A percentile compares a stretch with the other conserved stretches of the same genome.
phyloP scores from a whole-genome alignment of 2,329 filamentous ascomycete genomes.

The Ophioceras dolichostomum region DNA sequence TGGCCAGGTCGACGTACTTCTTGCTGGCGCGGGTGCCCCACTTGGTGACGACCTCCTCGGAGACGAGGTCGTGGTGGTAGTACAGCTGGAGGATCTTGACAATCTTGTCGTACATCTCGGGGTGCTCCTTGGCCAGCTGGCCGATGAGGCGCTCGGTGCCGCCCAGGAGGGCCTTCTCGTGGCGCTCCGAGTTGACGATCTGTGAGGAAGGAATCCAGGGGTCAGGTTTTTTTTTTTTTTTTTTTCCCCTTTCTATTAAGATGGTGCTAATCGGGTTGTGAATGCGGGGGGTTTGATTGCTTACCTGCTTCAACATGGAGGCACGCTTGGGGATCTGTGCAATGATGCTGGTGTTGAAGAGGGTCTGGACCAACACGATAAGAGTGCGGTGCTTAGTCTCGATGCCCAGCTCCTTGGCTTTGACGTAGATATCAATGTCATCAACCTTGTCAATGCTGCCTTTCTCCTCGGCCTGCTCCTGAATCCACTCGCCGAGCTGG shows the following conservation, averaged over 20 bases:
- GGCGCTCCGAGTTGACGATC: constrained; percentile 81
- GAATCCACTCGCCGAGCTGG: constrained; percentile 86
- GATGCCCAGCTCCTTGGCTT: constrained; percentile 92
- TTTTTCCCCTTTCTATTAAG: no score
- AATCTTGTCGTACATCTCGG: constrained; percentile 62
- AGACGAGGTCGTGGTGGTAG: constrained; percentile 82
- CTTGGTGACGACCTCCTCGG: constrained; percentile 75
- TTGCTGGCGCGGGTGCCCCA: constrained; percentile 96
- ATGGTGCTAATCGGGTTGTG: background rate
- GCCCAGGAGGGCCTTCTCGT: constrained; percentile 90
- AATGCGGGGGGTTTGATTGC: constrained; percentile 11
- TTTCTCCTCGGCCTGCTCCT: constrained; percentile 57
- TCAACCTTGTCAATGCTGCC: constrained; percentile 68
- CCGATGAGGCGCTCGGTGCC: constrained; percentile 88
- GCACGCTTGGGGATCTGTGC: constrained; percentile 79
- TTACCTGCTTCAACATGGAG: constrained; percentile 76
- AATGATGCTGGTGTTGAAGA: constrained; percentile 84
- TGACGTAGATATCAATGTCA: constrained; percentile 86
- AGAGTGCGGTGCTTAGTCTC: constrained; percentile 90
- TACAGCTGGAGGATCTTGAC: constrained; percentile 80
- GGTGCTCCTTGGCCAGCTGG: constrained; percentile 57
- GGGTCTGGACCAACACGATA: constrained; percentile 79
- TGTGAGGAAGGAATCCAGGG: constrained; percentile 15
- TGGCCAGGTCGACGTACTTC: constrained; percentile 87
- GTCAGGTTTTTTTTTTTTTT: no score